Evolutionary conservation across 108 stramenopile species (phyloP), one percentile per base, ranked within the genome.

Genomic region (Skeletonema grethae): DNA sequence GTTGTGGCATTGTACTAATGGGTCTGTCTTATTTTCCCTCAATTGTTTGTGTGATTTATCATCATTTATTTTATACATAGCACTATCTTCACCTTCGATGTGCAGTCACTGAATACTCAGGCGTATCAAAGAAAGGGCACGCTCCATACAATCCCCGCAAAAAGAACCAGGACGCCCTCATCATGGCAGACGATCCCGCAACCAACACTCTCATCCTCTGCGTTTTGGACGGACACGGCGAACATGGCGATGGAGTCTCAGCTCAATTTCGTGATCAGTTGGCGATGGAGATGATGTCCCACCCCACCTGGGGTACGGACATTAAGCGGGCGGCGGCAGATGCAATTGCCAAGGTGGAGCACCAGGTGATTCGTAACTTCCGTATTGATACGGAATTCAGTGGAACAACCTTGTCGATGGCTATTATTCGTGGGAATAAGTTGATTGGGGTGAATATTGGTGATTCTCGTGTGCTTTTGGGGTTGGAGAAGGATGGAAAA

Each of bases 111-210:
- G 94, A 95, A 61, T 99, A 97, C 77, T 96, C 95, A 8, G 99
- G 99, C 28, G 88, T 96, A 13, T 94, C 94, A 64, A 96, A 97
- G 83, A 98, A 98, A 73, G 99, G 99, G 7, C 95, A 96, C 64
- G 99, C 99, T 34, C 99, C 99, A 45, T 98, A 99, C 88, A 97
- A 99, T 72, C 97, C 97, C 20, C 84, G 97, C 34, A 99, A 99
- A 87, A 97, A 97, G 87, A 99, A 99, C 65, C 99, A 99, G 73
- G 99, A 99, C 79, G 87, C 96, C 30, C 79, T 99, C 34, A 91
- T 97, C 77, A 98, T 99, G 97, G 91, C 89, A 8, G 97, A 97
- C 65, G 95, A 97, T 68, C 85, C 95, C 1, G 76, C 84, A 20
- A 99, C 97, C 15, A 92, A 91, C 62, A 88, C 92, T 38, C 84